Evolutionary conservation across 108 stramenopile genomes (phyloP).

Genomic region (Cyclostephanos tholiformis): DNA sequence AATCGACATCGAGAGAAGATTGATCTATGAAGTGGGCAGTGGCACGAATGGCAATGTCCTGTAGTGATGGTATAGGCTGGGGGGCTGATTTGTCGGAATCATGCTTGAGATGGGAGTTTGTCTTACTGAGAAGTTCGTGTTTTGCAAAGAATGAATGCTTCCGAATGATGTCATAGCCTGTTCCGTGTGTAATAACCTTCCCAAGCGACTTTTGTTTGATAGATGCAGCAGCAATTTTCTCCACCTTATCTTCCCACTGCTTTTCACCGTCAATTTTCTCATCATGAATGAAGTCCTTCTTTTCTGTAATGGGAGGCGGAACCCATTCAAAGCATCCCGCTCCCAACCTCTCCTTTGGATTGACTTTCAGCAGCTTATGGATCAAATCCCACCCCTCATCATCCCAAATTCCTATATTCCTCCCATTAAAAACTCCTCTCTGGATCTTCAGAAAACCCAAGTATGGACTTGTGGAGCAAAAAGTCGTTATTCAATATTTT

Average conservation of each 20-base stretch:
- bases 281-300: slow-evolving; percentile 22
- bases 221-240: slow-evolving; percentile 10
- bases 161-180: slow-evolving; percentile 54
- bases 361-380: slow-evolving; percentile 56
- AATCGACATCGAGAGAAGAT: slow-evolving; percentile 63
- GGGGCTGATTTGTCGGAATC: slow-evolving; percentile 54
- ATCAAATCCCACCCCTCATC: slow-evolving; percentile 86
- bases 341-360: slow-evolving; percentile 73
- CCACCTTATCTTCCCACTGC: slow-evolving; percentile 5
- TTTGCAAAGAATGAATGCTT: slow-evolving; percentile 62
- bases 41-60: slow-evolving; percentile 79
- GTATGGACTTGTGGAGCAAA: slow-evolving; percentile 73
- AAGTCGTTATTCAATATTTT: background rate
- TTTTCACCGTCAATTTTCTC: slow-evolving; percentile 34
- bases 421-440: slow-evolving; percentile 48
- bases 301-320: slow-evolving; percentile 27
- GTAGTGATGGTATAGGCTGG: slow-evolving; percentile 70
- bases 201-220: slow-evolving; percentile 25
- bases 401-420: slow-evolving; percentile 70
- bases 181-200: slow-evolving; percentile 24
- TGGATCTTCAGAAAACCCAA: slow-evolving; percentile 88
- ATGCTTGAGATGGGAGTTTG: slow-evolving; percentile 32
- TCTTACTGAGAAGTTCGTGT: slow-evolving; percentile 13
- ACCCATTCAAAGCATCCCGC: slow-evolving; percentile 66
- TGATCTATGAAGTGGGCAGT: slow-evolving; percentile 66